Conservation (phyloP, 768 basidiomycete species). For the Leccinellum rugosiceps region DNA sequence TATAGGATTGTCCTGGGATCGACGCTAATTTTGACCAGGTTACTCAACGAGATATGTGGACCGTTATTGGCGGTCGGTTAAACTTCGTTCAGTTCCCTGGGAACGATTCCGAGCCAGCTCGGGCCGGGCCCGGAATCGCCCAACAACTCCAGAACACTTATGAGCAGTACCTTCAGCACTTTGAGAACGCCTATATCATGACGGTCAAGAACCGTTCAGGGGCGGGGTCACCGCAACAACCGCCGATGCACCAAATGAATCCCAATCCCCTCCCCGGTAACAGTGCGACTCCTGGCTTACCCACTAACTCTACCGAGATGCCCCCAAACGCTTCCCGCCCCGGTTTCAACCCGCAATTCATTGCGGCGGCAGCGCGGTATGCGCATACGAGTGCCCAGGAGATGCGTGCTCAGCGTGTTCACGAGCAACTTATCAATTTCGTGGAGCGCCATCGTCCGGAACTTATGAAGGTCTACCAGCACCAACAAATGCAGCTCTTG, state of each 20-base stretch:
- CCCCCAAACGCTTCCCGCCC: constrained; percentile 13
- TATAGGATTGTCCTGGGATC: background rate
- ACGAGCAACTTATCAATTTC: constrained; percentile 48
- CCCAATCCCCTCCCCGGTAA: constrained; percentile 9
- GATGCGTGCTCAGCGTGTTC: constrained; percentile 49
- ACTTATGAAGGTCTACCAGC: constrained; percentile 28
- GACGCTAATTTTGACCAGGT: constrained; percentile 39
- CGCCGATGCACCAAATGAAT: constrained; percentile 12
- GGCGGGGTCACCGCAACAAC: constrained; percentile 10
- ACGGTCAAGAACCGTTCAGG: constrained; percentile 33
- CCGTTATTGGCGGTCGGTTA: constrained; percentile 63
- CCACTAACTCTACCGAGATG: constrained; percentile 21
- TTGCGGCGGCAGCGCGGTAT: constrained; percentile 46
- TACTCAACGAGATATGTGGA: constrained; percentile 55
- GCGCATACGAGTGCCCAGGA: constrained; percentile 46
- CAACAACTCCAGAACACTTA: constrained; percentile 59
- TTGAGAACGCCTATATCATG: constrained; percentile 53
- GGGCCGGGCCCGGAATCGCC: constrained; percentile 59
- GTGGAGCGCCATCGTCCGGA: constrained; percentile 52
- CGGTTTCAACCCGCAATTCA: constrained; percentile 28
- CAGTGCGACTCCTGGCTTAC: constrained; percentile 3
- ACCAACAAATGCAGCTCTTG: constrained; percentile 14
- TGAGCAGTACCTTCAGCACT: constrained; percentile 50
- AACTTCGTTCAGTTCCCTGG: constrained; percentile 65
- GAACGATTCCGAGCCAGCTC: constrained; percentile 56